phyloP scores from a whole-genome alignment of 257 asterid species.

The Echium plantagineum region DNA sequence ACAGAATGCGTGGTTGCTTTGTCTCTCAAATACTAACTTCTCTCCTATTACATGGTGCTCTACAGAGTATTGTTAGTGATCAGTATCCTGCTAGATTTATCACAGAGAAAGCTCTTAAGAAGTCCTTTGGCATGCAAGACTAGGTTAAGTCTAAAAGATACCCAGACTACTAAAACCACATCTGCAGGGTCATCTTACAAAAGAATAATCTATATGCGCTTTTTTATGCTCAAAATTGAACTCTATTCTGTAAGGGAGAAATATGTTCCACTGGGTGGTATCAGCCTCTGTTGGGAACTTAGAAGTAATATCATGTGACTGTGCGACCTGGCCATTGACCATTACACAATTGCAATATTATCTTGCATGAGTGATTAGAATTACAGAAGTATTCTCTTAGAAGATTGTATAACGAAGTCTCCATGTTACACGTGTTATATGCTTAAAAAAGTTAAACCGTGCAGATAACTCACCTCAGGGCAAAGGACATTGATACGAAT shows the following conservation, averaged over 20 bases:
- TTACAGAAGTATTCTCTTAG: background rate
- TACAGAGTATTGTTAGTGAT: too few relatives aligned
- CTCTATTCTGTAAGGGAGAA: background rate
- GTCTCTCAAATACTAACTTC: too few relatives aligned
- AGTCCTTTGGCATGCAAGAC: background rate
- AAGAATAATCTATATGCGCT: background rate
- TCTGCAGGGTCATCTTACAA: background rate
- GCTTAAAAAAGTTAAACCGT: background rate
- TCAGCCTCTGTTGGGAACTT: background rate
- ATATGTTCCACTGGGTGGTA: background rate
- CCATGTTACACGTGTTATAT: background rate
- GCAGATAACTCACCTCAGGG: conserved; percentile 60
- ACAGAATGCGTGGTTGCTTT: too few relatives aligned
- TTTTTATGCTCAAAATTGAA: background rate
- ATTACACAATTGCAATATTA: background rate
- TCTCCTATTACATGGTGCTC: too few relatives aligned
- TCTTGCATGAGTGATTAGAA: background rate
- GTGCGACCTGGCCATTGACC: background rate
- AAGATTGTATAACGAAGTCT: background rate
- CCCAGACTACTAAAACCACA: background rate
- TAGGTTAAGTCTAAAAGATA: background rate
- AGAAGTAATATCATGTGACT: background rate
- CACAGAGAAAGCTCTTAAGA: background rate
- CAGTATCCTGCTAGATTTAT: too few relatives aligned
- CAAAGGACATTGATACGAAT: conserved; percentile 91